Conservation (phyloP, 257 asterid genomes). For the Scutellaria galericulata region DNA sequence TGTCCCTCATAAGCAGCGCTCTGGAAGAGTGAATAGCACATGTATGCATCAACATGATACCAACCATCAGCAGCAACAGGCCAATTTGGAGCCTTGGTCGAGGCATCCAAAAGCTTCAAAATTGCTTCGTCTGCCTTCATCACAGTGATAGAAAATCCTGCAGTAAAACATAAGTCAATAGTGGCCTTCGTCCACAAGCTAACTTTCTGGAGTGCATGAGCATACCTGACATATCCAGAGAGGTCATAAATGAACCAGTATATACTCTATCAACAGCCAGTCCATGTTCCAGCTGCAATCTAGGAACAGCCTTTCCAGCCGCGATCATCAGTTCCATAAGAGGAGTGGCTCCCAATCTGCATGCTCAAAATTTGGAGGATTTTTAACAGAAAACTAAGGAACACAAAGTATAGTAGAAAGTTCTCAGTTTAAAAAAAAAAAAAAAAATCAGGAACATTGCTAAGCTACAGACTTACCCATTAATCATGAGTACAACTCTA, state of each 20-base stretch:
- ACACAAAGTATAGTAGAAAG: constrained; percentile 16
- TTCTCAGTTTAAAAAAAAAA: not conserved
- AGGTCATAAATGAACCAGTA: constrained; percentile 98
- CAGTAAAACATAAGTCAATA: constrained; percentile 31
- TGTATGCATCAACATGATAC: constrained; percentile 36
- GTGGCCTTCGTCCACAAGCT: constrained; percentile 26
- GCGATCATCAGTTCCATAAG: constrained; percentile 96
- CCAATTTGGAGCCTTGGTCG: constrained; percentile 97
- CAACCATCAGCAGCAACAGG: constrained; percentile 92
- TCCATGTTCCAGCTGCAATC: constrained; percentile 93
- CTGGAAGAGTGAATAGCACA: not conserved
- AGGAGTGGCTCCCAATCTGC: constrained; percentile 96
- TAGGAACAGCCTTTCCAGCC: constrained; percentile 91
- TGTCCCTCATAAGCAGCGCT: constrained; percentile 12
- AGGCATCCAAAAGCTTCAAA: constrained; percentile 82
- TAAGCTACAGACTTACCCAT: constrained; percentile 67
- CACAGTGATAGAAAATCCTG: constrained; percentile 94
- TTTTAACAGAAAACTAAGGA: constrained; percentile 16
- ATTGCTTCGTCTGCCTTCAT: constrained; percentile 82
- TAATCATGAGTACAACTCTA: constrained; percentile 87
- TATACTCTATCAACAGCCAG: constrained; percentile 96
- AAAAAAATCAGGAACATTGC: constrained; percentile 10
- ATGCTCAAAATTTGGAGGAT: constrained; percentile 22
- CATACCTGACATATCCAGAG: constrained; percentile 97
- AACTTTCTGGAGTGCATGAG: constrained; percentile 14